Evolutionary conservation across 148 eudicot species (phyloP), one percentile per base, ranked within the genome.

Genomic region (Talinum fruticosum): DNA sequence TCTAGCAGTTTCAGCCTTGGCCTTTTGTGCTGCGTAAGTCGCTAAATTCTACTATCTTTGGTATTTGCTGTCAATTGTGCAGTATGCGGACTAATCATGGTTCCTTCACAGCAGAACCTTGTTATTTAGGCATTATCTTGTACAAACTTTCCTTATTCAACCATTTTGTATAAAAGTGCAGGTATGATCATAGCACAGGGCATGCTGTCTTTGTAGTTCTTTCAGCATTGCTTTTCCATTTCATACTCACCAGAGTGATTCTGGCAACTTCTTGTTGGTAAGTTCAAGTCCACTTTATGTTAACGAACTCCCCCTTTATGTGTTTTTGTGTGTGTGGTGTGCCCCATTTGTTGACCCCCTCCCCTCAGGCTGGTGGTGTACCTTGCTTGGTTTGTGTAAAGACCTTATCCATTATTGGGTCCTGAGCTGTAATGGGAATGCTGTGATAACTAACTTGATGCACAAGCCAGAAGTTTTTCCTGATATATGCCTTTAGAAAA

Each of bases 1-100:
- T 77, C 84, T 93, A 74, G 83, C 86, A 38, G 89, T 96, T 87
- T 80, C 94, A 66, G 80, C 97, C 45, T 66, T 91, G 85, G 99
- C 99, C 10, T 96, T 91, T 83, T 96, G 97, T 76, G 93, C 88
- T 37, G 97, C 97, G 99, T 96, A 93, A 89, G 99, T 89, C 24
- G 82, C 72, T 44, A 36, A 24, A 21, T 74, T 64, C 65, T 71
- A 69, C 76, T 61, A 74, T 15, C 30, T 66, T 57, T 6, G 5
- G 41, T 8, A 47, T 47, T 15, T 47, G 2, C 12, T 73, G 53
- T 4, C 67, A 29, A 38, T 29, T 37, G 26, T n/a, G n/a, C n/a
- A n/a, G n/a, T n/a, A n/a, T n/a, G n/a, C n/a, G n/a, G n/a, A n/a
- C n/a, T n/a, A n/a, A n/a, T n/a, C n/a, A n/a, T n/a, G n/a, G n/a